Conservation (phyloP, 164 flowering plant genomes). For the Vitis vinifera region DNA sequence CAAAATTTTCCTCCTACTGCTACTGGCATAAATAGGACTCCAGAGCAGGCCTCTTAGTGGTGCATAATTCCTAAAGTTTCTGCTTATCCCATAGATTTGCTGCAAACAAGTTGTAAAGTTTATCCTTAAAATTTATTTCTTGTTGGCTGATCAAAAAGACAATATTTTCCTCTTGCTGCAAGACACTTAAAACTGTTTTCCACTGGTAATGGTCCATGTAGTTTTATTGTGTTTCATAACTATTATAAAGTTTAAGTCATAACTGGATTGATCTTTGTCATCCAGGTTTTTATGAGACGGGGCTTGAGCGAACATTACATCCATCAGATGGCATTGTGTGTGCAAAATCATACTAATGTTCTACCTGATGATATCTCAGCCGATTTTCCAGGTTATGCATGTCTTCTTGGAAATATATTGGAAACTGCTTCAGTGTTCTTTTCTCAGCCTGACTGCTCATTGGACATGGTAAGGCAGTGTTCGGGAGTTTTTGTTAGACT, state of each 20-base stretch:
- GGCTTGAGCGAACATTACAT: slow-evolving; percentile 55
- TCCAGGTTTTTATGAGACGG: slow-evolving; percentile 59
- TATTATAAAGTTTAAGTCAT: not conserved
- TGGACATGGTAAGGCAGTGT: slow-evolving; percentile 58
- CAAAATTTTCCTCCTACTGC: not conserved
- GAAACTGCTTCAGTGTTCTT: slow-evolving; percentile 67
- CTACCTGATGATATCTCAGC: slow-evolving; percentile 63
- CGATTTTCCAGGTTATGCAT: slow-evolving; percentile 82
- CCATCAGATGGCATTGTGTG: slow-evolving; percentile 67
- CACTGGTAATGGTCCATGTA: too few species aligned
- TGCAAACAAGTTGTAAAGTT: too few species aligned
- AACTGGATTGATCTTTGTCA: not conserved
- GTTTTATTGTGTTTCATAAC: not conserved
- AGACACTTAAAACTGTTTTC: too few species aligned
- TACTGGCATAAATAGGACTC: not conserved
- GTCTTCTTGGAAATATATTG: slow-evolving; percentile 86
- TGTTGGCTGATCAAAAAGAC: too few species aligned
- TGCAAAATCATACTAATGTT: slow-evolving; percentile 48
- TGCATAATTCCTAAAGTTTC: not conserved
- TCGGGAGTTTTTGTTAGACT: not conserved
- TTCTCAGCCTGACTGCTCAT: slow-evolving; percentile 63
- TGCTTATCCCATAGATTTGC: too few species aligned
- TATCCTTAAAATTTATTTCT: too few species aligned
- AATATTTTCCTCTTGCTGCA: too few species aligned
- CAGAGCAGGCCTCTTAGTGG: too few species aligned